These are phyloP conservation scores for Nitzschia sp. DNA, from an alignment of 108 stramenopile genomes.

Conservation along the genomic window DNA sequence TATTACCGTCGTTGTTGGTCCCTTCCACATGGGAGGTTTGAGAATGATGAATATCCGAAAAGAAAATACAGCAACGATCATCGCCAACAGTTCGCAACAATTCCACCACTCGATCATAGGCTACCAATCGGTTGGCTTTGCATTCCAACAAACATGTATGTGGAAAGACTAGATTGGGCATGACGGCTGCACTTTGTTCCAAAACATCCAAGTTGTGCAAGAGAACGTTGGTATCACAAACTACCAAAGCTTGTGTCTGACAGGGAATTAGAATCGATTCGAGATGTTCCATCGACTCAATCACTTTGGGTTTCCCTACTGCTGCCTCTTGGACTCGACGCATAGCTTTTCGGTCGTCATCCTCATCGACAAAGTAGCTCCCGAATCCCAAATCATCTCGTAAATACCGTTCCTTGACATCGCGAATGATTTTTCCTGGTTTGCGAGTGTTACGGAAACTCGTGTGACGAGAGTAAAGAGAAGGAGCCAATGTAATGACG, in stretches of 20 bases:
- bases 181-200: constrained; percentile 52
- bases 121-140: constrained; percentile 61
- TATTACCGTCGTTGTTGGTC: constrained; percentile 13
- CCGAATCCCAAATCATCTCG: constrained; percentile 86
- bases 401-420: constrained; percentile 72
- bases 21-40: constrained; percentile 49
- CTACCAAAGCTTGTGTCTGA: constrained; percentile 41
- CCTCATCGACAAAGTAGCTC: constrained; percentile 43
- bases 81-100: constrained; percentile 50
- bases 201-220: constrained; percentile 85
- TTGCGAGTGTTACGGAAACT: constrained; percentile 58
- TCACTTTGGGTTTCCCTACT: constrained; percentile 56
- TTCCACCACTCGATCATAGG: constrained; percentile 76
- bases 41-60: constrained; percentile 79
- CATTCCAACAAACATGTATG: constrained; percentile 81
- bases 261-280: constrained; percentile 25
- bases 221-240: constrained; percentile 83
- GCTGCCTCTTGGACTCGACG: constrained; percentile 55
- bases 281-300: constrained; percentile 47
- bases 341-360: constrained; percentile 15
- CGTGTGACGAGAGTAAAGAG: constrained; percentile 38
- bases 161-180: constrained; percentile 80
- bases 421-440: constrained; percentile 78
- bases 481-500: constrained; percentile 40
- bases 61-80: constrained; percentile 58